These are phyloP conservation scores for Geotrichum phurueaensis DNA, from an alignment of 1,139 yeast genomes.

Conservation along the genomic window DNA sequence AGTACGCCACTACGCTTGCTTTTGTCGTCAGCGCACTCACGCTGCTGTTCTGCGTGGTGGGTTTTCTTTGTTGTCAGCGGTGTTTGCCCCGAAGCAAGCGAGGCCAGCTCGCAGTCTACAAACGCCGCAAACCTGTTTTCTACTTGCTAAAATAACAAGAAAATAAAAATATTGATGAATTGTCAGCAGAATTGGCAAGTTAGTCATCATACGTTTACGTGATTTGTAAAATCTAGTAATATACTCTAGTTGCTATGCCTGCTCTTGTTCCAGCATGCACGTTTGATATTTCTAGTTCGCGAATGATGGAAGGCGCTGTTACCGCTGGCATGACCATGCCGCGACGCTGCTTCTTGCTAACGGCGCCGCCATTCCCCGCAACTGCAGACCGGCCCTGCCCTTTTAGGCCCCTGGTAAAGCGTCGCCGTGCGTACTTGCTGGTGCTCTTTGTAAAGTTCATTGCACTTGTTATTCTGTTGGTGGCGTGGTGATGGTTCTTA, in stretches of 20 bases:
- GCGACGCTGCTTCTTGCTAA: background rate
- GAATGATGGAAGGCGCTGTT: conserved; percentile 6
- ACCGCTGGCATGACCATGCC: conserved; percentile 1
- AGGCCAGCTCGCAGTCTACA: conserved; percentile 3
- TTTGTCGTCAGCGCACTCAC: too few species aligned
- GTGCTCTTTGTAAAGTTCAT: conserved; percentile 4
- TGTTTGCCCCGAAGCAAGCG: background rate
- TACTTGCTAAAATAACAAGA: background rate
- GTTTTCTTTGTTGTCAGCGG: background rate
- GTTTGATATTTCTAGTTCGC: conserved; percentile 2
- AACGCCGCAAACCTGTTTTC: conserved; percentile 10
- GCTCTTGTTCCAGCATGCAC: background rate
- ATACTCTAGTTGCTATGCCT: background rate
- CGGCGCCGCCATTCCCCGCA: background rate
- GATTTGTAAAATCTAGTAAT: background rate
- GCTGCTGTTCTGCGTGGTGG: background rate
- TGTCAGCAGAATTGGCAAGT: background rate
- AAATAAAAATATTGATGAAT: background rate
- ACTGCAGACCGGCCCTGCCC: background rate
- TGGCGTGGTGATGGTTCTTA: background rate
- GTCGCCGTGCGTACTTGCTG: background rate
- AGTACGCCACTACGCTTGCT: background rate
- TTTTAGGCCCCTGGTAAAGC: background rate
- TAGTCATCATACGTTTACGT: background rate
- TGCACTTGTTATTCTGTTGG: background rate